Evolutionary conservation across 176 grass and related monocot genomes (phyloP), one percentile per base, ranked within the genome.

Genomic region (Pontederia crassipes): DNA sequence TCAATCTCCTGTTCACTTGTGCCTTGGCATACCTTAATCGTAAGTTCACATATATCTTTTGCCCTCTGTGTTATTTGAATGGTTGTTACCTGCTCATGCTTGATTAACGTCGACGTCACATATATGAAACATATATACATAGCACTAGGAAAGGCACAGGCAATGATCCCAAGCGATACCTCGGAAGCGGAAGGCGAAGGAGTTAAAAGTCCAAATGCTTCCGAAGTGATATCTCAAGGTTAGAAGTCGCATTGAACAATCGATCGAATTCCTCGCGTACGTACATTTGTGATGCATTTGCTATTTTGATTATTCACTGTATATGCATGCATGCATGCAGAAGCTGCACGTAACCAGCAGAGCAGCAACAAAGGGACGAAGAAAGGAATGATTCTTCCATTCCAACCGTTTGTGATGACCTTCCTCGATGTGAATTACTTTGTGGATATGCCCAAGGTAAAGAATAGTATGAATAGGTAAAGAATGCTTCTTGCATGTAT

Each of bases 371-470:
- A 64, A 72, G 63, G 14, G 46, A 66, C n/a, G 28, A 81, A 65
- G 17, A 89, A 29, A 59, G 86, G 78, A 73, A 89, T 89, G 85
- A 80, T 74, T 61, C 64, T 89, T 46, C 81, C 86, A 52, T 89
- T 89, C 69, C 86, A 82, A 75, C 81, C 81, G 35, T 40, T 79
- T 61, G 78, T 64, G 16, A 82, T 89, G 86, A 82, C 86, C 29
- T 89, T 89, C 49, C 72, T 85, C 57, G 73, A 79, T 57, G 79
- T 89, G 17, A 85, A 75, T 67, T 89, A 89, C 55, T 89, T 75
- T 62, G 81, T 89, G 3, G 67, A 85, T 58, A 79, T 81, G 68
- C 86, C 81, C 18, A 85, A 89, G 81, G 86, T 89, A 64, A 52
- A 48, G n/a, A 11, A n/a, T 27, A 55, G 54, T 64, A 26, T 8